phyloP scores from a whole-genome alignment of 306 rosid genomes.

The Ormosia semicastrata region DNA sequence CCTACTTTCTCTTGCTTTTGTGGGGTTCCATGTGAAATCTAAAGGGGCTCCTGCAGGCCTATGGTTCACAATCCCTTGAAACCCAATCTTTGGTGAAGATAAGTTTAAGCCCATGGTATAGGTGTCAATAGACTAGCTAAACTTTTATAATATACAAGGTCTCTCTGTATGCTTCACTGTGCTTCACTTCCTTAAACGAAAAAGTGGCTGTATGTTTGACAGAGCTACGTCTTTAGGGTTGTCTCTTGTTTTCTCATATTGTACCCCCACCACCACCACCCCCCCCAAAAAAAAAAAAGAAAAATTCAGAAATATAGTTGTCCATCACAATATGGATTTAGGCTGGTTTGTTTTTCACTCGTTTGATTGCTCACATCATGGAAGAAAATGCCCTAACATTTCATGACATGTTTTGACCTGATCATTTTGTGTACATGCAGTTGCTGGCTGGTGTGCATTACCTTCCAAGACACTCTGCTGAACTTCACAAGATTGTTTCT shows the following conservation, averaged over 20 bases:
- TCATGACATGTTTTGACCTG: background rate
- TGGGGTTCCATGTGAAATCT: no score
- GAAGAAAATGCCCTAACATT: background rate
- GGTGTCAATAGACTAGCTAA: no score
- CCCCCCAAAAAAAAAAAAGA: background rate
- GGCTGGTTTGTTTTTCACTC: background rate
- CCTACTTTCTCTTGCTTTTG: background rate
- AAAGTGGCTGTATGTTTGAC: background rate
- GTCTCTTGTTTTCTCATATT: background rate
- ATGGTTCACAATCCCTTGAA: background rate
- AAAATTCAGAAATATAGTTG: background rate
- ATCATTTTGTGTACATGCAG: constrained; percentile 23
- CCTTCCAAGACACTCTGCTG: constrained; percentile 30
- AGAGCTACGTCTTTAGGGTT: background rate
- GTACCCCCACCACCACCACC: no score
- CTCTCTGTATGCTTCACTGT: background rate
- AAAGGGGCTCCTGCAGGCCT: background rate
- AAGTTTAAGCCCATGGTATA: background rate
- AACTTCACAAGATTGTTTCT: constrained; percentile 34
- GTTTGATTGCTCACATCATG: background rate
- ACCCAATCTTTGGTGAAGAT: background rate
- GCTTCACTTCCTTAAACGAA: background rate
- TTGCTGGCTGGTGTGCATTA: constrained; percentile 22
- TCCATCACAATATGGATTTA: background rate
- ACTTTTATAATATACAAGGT: background rate